Evolutionary conservation across 192 early-diverging fungal species (phyloP), one percentile per base, ranked within the genome.

Genomic region (Umbelopsis isabellina): DNA sequence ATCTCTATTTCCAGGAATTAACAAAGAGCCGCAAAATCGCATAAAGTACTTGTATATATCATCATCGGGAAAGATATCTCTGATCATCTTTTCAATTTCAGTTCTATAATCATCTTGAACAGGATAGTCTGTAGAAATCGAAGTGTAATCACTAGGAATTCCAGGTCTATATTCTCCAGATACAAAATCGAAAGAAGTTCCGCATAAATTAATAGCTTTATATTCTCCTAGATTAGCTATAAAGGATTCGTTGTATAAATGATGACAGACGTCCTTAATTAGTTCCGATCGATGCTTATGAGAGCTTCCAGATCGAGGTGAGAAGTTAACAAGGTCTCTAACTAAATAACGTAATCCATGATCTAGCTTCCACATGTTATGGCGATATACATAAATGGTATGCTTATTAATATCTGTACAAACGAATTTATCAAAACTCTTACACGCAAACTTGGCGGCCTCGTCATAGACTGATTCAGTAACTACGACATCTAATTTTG

Each of bases 161-260:
- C 58, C 58, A 21, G 3, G 4, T 8, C 58, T 3, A 2, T 8
- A 6, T 9, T 41, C 65, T 45, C 65, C 65, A 22, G 65, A 66
- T 5, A 20, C 21, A 12, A 66, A 35, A 46, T 66, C 65, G 21
- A 66, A 66, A 46, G 65, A 66, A 4, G 4, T 4, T 9, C 65
- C 65, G 21, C 65, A 21, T 4, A 66, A 66, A 46, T 66, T 66
- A 12, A 66, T 35, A 35, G 65, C 65, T 46, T 66, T 66, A 66
- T 66, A 66, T 4, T 46, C 45, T 46, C 65, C 65, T 45, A 66
- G 37, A 5, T 46, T 35, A 10, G 20, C 21, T 41, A 35, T 3
- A 66, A 66, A 66, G 20, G 8, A 20, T 37, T 66, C 65, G 12
- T 3, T 11, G 12, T 49, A 49, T 6, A 49, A 11, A 49, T 49